Percentiles rank a stretch among this genome's conserved stretches.
Evolutionary conservation across 345 rosid species (phyloP).

Genomic region (Cardamine occulta): DNA sequence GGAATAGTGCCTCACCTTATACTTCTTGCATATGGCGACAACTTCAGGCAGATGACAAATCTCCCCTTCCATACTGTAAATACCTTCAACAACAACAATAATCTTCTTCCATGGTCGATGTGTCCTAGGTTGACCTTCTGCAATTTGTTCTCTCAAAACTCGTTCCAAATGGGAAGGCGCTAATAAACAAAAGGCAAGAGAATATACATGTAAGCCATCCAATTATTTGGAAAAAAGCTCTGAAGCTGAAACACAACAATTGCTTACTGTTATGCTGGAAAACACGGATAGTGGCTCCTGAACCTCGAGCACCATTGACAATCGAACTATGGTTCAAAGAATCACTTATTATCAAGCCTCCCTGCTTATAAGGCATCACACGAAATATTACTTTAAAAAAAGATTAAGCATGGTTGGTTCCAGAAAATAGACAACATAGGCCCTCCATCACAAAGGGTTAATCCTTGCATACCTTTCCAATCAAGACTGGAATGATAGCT

Average conservation of each 20-base stretch:
- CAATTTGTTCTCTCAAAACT: constrained; percentile 91
- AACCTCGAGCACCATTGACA: constrained; percentile 95
- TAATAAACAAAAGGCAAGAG: constrained; percentile 40
- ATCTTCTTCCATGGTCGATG: constrained; percentile 97
- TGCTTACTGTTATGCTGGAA: constrained; percentile 87
- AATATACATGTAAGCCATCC: constrained; percentile 11
- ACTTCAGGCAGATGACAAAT: constrained; percentile 90
- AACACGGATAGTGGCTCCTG: constrained; percentile 87
- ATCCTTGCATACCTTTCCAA: constrained; percentile 63
- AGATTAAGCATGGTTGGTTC: background rate
- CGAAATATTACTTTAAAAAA: background rate
- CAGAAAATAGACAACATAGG: background rate
- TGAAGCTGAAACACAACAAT: background rate
- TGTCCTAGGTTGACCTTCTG: constrained; percentile 88
- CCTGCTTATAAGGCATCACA: constrained; percentile 48
- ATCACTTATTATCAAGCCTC: constrained; percentile 84
- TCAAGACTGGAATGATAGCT: constrained; percentile 77
- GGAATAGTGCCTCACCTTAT: constrained; percentile 57
- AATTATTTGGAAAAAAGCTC: background rate
- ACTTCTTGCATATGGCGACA: constrained; percentile 84
- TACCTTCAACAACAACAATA: constrained; percentile 82
- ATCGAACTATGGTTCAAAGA: constrained; percentile 90
- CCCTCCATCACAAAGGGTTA: background rate
- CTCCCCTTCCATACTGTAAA: constrained; percentile 96
- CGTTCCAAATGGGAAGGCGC: constrained; percentile 90